Percentiles rank a stretch among this genome's conserved stretches.
Conservation (phyloP, 352 stramenopile species). For the Phytophthora idaei region DNA sequence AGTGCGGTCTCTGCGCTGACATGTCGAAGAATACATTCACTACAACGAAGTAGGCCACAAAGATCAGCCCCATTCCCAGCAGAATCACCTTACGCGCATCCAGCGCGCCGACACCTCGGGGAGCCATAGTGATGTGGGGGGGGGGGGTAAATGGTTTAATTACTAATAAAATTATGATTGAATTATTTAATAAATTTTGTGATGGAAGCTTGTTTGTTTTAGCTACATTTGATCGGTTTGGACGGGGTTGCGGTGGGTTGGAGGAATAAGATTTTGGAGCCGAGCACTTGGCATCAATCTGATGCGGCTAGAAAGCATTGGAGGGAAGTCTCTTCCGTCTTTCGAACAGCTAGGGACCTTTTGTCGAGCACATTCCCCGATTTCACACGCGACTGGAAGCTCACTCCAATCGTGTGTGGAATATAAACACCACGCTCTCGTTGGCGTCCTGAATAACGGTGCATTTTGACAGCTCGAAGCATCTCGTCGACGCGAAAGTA, state of each 20-base stretch:
- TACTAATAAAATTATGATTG: no score
- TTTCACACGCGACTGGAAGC: conserved; percentile 24
- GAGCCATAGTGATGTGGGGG: conserved; percentile 18
- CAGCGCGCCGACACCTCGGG: conserved; percentile 23
- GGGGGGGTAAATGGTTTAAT: no score
- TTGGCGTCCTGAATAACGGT: conserved; percentile 8
- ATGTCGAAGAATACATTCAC: conserved; percentile 74
- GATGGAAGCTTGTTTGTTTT: conserved; percentile 16
- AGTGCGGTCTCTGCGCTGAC: conserved; percentile 16
- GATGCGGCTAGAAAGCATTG: conserved; percentile 2
- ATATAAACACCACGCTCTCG: conserved; percentile 27
- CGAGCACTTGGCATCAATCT: neutral
- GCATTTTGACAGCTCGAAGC: neutral
- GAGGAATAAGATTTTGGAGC: conserved; percentile 13
- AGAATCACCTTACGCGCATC: conserved; percentile 67
- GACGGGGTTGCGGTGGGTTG: neutral
- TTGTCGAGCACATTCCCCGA: conserved; percentile 19
- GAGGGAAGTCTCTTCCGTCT: conserved; percentile 11
- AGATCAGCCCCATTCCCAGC: conserved; percentile 54
- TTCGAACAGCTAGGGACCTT: neutral
- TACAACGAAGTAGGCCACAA: conserved; percentile 69
- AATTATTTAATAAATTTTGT: no score
- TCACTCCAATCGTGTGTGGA: conserved; percentile 21
- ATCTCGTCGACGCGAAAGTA: conserved; percentile 1
- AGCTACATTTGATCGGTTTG: conserved; percentile 14